Conservation (phyloP, 1,284 basidiomycete genomes). For the Cerioporus squamosus region DNA sequence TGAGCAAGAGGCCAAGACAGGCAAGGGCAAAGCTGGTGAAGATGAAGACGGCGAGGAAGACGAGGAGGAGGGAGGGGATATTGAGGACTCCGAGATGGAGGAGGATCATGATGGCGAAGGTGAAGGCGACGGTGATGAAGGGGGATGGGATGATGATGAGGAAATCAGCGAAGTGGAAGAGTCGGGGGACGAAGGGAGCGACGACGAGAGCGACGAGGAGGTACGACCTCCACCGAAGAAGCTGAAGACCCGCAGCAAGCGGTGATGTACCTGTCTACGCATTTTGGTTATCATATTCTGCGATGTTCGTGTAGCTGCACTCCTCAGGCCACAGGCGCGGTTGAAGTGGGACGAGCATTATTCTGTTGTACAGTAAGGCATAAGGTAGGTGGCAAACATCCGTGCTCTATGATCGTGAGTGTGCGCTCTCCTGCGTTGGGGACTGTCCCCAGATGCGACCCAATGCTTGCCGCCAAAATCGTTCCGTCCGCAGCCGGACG, state of each 20-base stretch:
- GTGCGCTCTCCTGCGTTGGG: constrained; percentile 26
- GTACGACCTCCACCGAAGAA: constrained; percentile 44
- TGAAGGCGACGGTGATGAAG: constrained; percentile 47
- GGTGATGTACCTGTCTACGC: constrained; percentile 29
- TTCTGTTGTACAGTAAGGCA: neutral
- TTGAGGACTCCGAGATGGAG: constrained; percentile 39
- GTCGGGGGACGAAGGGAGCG: constrained; percentile 9
- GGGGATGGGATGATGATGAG: constrained; percentile 67
- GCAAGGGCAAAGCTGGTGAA: constrained; percentile 43
- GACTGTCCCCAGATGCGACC: constrained; percentile 30
- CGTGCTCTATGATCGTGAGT: constrained; percentile 16
- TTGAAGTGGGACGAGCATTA: neutral
- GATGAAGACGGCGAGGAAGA: constrained; percentile 49
- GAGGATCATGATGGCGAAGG: constrained; percentile 45
- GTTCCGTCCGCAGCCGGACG: constrained; percentile 72
- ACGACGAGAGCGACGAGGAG: constrained; percentile 37
- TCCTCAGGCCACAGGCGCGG: no score
- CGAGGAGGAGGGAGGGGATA: no score
- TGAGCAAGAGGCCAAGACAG: constrained; percentile 41
- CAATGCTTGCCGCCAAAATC: constrained; percentile 52
- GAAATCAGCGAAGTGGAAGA: constrained; percentile 62
- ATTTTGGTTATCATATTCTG: neutral
- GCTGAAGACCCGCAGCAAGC: constrained; percentile 41
- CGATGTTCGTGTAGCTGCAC: neutral
- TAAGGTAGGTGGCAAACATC: constrained; percentile 1